These are phyloP conservation scores for Fusarium neocosmosporiellum DNA, from an alignment of 2,329 filamentous ascomycete genomes.

Conservation along the genomic window DNA sequence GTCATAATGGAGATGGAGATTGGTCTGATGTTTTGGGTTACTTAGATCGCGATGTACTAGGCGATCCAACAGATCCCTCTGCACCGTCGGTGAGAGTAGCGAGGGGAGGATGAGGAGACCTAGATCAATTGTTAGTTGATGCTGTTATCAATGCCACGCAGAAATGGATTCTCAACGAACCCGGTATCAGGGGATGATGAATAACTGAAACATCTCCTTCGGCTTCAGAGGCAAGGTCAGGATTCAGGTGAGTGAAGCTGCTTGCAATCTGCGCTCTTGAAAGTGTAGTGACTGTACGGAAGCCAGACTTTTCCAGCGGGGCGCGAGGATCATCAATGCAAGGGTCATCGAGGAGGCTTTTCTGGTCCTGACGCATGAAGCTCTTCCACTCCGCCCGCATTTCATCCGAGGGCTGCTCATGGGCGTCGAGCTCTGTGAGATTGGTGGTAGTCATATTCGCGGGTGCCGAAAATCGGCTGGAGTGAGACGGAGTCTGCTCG, in stretches of 20 bases:
- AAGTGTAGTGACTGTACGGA: slow-evolving; percentile 59
- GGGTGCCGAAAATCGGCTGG: background rate
- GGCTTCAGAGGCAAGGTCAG: slow-evolving; percentile 46
- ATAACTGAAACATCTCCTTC: slow-evolving; percentile 64
- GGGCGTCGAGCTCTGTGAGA: slow-evolving; percentile 72
- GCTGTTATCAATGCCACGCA: background rate
- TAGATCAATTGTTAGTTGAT: slow-evolving; percentile 49
- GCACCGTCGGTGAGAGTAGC: slow-evolving; percentile 76
- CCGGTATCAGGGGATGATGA: slow-evolving; percentile 74
- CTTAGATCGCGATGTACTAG: slow-evolving; percentile 83
- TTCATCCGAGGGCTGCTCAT: slow-evolving; percentile 78
- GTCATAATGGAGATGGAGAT: slow-evolving; percentile 86
- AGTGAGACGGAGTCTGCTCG: background rate
- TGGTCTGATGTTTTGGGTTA: slow-evolving; percentile 81
- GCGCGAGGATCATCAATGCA: slow-evolving; percentile 66
- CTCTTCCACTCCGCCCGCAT: slow-evolving; percentile 80
- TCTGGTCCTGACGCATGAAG: slow-evolving; percentile 71
- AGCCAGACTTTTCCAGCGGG: slow-evolving; percentile 53
- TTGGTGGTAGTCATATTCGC: slow-evolving; percentile 41
- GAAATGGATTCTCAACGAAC: slow-evolving; percentile 55
- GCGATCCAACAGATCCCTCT: slow-evolving; percentile 75
- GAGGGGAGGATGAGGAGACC: slow-evolving; percentile 83
- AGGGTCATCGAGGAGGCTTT: slow-evolving; percentile 62
- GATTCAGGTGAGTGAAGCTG: slow-evolving; percentile 57
- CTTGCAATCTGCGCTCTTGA: slow-evolving; percentile 54